phyloP scores from a whole-genome alignment of 768 basidiomycete species.

The Xanthoconium stramineum region DNA sequence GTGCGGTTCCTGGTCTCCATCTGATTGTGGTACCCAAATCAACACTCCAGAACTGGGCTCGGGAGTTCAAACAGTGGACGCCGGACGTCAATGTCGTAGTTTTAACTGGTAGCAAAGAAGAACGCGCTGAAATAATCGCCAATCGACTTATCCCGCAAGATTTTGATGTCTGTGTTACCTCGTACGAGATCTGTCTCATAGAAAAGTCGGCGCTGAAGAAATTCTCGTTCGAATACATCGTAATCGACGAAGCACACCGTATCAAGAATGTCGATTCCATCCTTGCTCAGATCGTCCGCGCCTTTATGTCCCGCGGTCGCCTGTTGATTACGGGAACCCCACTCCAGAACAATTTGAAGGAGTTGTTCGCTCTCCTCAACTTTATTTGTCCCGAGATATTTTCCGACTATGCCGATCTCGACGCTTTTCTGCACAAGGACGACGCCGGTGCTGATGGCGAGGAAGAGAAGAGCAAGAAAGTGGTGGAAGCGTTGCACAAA shows the following conservation, averaged over 20 bases:
- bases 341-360: conserved; percentile 94
- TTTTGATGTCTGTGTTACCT: conserved; percentile 93
- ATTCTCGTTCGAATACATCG: conserved; percentile 96
- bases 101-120: conserved; percentile 86
- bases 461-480: conserved; percentile 84
- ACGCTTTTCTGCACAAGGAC: conserved; percentile 92
- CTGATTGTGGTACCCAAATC: conserved; percentile 98
- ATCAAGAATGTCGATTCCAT: conserved; percentile 99
- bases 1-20: conserved; percentile 75
- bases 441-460: conserved; percentile 62
- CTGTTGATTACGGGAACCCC: conserved; percentile 97
- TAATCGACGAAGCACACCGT: conserved; percentile 97
- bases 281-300: conserved; percentile 88
- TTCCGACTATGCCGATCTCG: conserved; percentile 85
- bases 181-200: conserved; percentile 95
- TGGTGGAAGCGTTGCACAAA: conserved; percentile 96
- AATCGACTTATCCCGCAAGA: conserved; percentile 77
- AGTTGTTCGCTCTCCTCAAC: conserved; percentile 87
- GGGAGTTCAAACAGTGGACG: conserved; percentile 91
- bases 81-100: conserved; percentile 81
- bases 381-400: conserved; percentile 98
- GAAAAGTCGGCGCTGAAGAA: conserved; percentile 92
- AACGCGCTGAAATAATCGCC: conserved; percentile 78
- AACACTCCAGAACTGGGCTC: conserved; percentile 93
- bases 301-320: conserved; percentile 84